Percentiles rank a stretch among this genome's conserved stretches.
phyloP scores from a whole-genome alignment of 2,329 filamentous ascomycete species.

The Dryadomyces quercivorus region DNA sequence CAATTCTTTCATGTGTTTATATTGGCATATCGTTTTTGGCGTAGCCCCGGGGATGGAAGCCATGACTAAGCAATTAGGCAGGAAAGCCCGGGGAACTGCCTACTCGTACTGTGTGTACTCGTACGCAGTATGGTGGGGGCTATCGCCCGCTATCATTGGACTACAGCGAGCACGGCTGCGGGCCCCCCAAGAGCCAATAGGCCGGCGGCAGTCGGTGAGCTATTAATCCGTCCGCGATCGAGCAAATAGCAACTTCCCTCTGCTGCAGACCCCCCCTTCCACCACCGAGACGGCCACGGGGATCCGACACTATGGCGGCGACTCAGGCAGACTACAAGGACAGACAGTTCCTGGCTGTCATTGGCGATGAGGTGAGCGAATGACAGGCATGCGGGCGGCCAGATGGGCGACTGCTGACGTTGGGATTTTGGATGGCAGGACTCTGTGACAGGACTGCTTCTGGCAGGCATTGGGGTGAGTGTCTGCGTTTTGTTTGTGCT shows the following conservation, averaged over 20 bases:
- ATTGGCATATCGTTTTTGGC: too few relatives aligned
- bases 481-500: neutral
- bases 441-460: conserved; percentile 87
- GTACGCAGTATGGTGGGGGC: neutral
- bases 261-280: neutral
- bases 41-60: too few relatives aligned
- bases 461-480: conserved; percentile 84
- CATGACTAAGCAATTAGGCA: too few relatives aligned
- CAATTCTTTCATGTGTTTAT: too few relatives aligned
- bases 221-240: neutral
- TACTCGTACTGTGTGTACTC: too few relatives aligned
- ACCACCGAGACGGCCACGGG: neutral
- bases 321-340: conserved; percentile 56
- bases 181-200: too few relatives aligned
- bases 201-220: conserved; percentile 1
- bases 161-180: neutral
- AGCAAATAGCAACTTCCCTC: neutral
- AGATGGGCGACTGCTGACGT: neutral
- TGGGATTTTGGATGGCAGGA: conserved; percentile 41
- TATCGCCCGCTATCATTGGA: neutral
- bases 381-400: neutral
- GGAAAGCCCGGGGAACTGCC: too few relatives aligned
- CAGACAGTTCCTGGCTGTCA: conserved; percentile 91
- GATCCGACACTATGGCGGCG: conserved; percentile 1
- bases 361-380: conserved; percentile 74